Percentiles rank a stretch among this genome's conserved stretches.
These are phyloP conservation scores for Trebouxia sp. DNA, from an alignment of 139 green algal species.

Conservation along the genomic window DNA sequence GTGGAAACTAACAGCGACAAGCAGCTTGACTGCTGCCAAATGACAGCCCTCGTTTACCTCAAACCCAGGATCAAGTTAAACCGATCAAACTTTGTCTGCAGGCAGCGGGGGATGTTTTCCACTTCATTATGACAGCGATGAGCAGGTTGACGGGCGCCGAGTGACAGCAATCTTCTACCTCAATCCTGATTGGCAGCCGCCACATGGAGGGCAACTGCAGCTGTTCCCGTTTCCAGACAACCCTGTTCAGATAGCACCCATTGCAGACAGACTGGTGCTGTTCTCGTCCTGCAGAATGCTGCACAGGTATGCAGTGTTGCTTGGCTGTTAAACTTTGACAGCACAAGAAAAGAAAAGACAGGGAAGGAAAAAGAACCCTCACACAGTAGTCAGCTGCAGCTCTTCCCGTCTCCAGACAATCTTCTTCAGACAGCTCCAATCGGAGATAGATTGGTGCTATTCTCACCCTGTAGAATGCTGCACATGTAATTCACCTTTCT, in stretches of 20 bases:
- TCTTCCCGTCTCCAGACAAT: neutral
- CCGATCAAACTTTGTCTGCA: neutral
- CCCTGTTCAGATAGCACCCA: conserved; percentile 61
- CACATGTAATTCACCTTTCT: conserved; percentile 47
- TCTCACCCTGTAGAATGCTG: neutral
- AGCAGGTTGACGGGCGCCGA: conserved; percentile 58
- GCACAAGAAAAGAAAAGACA: no score
- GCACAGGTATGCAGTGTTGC: conserved; percentile 52
- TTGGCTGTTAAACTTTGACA: neutral
- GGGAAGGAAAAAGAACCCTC: no score
- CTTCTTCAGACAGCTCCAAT: neutral
- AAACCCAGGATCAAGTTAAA: neutral
- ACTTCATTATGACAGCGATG: conserved; percentile 76
- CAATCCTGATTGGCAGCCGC: conserved; percentile 50
- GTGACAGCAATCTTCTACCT: conserved; percentile 70
- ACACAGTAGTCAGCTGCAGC: no score
- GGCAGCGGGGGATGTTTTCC: conserved; percentile 76
- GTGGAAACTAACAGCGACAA: neutral
- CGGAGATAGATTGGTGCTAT: neutral
- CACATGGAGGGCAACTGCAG: conserved; percentile 63
- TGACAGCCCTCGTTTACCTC: neutral
- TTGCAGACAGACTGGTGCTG: conserved; percentile 68
- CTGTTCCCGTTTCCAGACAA: conserved; percentile 70
- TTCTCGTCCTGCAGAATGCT: conserved; percentile 73
- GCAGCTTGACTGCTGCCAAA: neutral